Percentiles rank a stretch among this genome's conserved stretches.
phyloP scores from a whole-genome alignment of 495 filamentous ascomycete species.

The Hypoxylon subgilvum region DNA sequence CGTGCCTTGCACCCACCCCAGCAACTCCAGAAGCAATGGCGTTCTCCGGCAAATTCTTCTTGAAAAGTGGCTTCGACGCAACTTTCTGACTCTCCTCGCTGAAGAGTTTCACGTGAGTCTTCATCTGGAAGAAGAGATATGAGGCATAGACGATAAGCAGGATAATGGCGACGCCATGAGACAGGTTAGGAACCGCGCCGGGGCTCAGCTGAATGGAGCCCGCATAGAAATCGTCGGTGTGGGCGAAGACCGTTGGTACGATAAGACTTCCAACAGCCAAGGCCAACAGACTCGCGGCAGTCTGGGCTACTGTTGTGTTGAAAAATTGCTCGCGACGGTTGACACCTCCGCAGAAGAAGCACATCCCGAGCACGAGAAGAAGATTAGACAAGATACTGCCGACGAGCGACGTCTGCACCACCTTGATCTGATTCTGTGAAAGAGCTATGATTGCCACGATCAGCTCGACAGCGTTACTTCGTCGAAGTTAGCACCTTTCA shows the following conservation, averaged over 20 bases:
- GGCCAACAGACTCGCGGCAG: constrained; percentile 80
- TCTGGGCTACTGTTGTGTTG: constrained; percentile 93
- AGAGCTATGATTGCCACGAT: constrained; percentile 90
- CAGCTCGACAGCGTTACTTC: constrained; percentile 85
- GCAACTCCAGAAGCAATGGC: constrained; percentile 67
- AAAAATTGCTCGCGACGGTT: constrained; percentile 83
- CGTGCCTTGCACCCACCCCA: constrained; percentile 58
- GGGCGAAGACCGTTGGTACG: constrained; percentile 84
- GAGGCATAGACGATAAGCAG: constrained; percentile 76
- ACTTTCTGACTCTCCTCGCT: constrained; percentile 75
- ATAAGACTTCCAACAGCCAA: constrained; percentile 81
- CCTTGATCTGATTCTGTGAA: constrained; percentile 71
- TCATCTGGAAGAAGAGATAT: constrained; percentile 83
- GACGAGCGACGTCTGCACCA: constrained; percentile 91
- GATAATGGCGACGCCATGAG: constrained; percentile 75
- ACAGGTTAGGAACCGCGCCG: constrained; percentile 61
- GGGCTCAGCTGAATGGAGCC: constrained; percentile 29
- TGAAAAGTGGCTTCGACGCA: constrained; percentile 51
- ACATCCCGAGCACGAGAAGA: constrained; percentile 90
- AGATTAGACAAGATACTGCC: constrained; percentile 91
- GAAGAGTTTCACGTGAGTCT: constrained; percentile 76
- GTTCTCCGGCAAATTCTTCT: constrained; percentile 58
- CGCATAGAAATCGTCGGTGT: constrained; percentile 45
- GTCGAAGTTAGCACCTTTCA: constrained; percentile 18
- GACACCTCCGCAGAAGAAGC: constrained; percentile 87